Evolutionary conservation across 345 rosid species (phyloP).

Genomic region (Nephelium lappaceum): DNA sequence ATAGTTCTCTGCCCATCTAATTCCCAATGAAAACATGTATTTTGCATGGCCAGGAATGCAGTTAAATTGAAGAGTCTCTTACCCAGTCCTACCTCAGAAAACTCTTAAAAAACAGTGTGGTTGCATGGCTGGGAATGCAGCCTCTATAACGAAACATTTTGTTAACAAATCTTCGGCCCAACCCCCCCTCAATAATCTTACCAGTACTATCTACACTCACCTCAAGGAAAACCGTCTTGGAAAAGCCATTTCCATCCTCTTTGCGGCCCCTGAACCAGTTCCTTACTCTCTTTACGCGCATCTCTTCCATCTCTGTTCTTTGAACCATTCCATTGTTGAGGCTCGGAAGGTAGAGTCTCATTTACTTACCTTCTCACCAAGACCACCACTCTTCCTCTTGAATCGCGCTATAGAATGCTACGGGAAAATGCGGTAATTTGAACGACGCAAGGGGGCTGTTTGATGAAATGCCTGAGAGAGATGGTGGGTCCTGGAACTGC

Average conservation of each 20-base stretch:
- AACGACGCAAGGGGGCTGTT: constrained; percentile 68
- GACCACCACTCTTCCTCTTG: constrained; percentile 57
- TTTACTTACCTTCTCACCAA: constrained; percentile 46
- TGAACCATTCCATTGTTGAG: constrained; percentile 50
- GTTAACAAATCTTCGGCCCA: constrained; percentile 24
- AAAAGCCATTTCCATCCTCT: constrained; percentile 64
- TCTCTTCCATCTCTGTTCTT: constrained; percentile 64
- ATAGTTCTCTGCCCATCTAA: too few species aligned
- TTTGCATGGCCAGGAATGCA: too few species aligned
- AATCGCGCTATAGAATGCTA: constrained; percentile 80
- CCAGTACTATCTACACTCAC: constrained; percentile 34
- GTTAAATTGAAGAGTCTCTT: too few species aligned
- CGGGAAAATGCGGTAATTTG: constrained; percentile 55
- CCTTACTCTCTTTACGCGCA: constrained; percentile 54
- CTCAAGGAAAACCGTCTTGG: constrained; percentile 50
- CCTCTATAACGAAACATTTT: neutral
- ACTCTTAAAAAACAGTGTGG: too few species aligned
- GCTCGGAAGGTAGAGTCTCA: constrained; percentile 80
- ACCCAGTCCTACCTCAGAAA: too few species aligned
- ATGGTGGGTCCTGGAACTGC: constrained; percentile 98
- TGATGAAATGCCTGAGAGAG: constrained; percentile 82
- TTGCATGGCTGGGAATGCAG: too few species aligned
- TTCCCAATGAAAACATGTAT: too few species aligned
- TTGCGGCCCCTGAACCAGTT: constrained; percentile 55
- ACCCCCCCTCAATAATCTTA: constrained; percentile 27